Evolutionary conservation across 2,329 filamentous ascomycete genomes (phyloP), one percentile per base, ranked within the genome.

Genomic region (Arachnopeziza araneosa): DNA sequence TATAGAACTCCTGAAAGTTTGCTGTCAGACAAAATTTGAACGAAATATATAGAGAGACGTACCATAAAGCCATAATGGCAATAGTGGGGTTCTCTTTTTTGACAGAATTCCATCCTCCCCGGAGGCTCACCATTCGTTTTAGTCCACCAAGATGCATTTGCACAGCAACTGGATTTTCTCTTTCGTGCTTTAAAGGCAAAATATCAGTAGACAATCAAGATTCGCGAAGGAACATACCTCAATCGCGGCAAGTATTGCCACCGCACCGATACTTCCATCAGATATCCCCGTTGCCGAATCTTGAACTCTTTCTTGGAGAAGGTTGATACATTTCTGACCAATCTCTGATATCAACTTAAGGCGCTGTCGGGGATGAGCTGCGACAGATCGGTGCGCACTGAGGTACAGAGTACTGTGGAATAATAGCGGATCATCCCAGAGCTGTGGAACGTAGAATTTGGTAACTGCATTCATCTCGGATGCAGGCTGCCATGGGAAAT

Each of bases 401-500:
- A 64, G 56, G 21, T 56, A 61, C 1, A 64, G 55, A 3, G 50
- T 62, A 14, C 60, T 61, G 36, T 64, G 63, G 48, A 63, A 64
- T 4, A 64, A 30, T 2, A 64, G 58, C 8, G 50, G n/a, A 48
- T 63, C 62, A 17, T 52, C 30, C 52, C 55, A 63, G 10, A 65
- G 49, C 17, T 63, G 52, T 12, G 63, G 63, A n/a, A 65, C 59
- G 22, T 58, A 65, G 44, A 52, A 65, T 17, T 24, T 59, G 19
- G 63, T 62, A 3, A 61, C 61, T 9, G 63, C 59, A 24, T 65
- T 65, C 17, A 55, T 61, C 12, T 56, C 55, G 23, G 61, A 63
- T 21, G 61, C 49, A 5, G 63, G 63, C 30, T 65, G 63, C 63
- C 63, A 65, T 14, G 63, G 60, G 24, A 61, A 65, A 24, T n/a